Base-by-base conservation (phyloP, 345 rosid species). In the Corymbia maculata region DNA sequence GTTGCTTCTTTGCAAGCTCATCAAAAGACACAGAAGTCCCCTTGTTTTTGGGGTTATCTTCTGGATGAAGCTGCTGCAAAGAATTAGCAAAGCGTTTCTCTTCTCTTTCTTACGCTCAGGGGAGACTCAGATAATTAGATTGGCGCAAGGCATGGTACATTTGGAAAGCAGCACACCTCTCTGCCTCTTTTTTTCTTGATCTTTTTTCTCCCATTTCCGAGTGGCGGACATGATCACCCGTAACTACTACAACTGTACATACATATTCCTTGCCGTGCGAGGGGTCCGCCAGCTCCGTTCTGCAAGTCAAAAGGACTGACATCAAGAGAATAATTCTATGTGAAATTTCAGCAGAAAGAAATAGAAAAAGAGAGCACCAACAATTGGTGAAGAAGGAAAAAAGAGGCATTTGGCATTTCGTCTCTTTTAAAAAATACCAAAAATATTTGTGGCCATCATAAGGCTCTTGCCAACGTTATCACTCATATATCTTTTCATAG, bases 101-200 rank as follows among this genome's bases (percentile, higher is more conserved):
- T 61, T 70, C 32, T n/a, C 52, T 22, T 61, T 61, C 68, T 6
- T 12, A 61, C 15, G 28, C 10, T 14, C 10, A 26, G 70, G 44
- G 45, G 51, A 22, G 70, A 47, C 88, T 92, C 80, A 93, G 89
- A 86, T 90, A 91, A 49, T 50, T 55, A 6, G 87, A 89, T 42
- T 90, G 91, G n/a, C 90, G 91, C 51, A 96, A 88, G 21, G 94
- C 87, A 30, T 86, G 91, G 42, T 94, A 89, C 95, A 97, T 93
- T 14, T 87, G 91, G 85, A 91, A 92, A 55, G 97, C 96, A 14
- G 98, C 93, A 36, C 95, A 94, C 87, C 87, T 94, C 87, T 94
- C 93, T 52, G 98, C 96, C 50, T 95, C 94, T 87, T 89, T 95
- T 12, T 88, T 90, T 88, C 92, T 92, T 2, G 92, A 86, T 86